A percentile compares a stretch with the other conserved stretches of the same genome.
Conservation (phyloP, 768 basidiomycete species). For the Lentinus tigrinus region DNA sequence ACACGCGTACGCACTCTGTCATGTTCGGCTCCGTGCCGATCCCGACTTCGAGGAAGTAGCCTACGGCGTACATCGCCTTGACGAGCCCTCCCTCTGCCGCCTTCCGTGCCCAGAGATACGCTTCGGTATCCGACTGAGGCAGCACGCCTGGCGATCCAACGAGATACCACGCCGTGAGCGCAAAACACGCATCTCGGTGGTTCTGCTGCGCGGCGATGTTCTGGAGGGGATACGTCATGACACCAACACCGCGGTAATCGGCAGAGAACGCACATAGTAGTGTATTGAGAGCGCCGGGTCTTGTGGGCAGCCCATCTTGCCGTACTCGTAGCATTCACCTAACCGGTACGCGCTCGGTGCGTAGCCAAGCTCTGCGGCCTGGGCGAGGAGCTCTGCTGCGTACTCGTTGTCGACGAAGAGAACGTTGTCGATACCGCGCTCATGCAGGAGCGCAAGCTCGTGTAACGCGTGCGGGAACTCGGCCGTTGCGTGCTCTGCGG, state of each 20-base stretch:
- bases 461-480: slow-evolving; percentile 97
- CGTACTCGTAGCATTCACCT: slow-evolving; percentile 99
- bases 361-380: slow-evolving; percentile 94
- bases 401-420: slow-evolving; percentile 97
- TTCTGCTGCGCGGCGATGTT: slow-evolving; percentile 98
- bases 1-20: slow-evolving; percentile 56
- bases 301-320: slow-evolving; percentile 96
- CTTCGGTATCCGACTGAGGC: slow-evolving; percentile 98
- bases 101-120: slow-evolving; percentile 95
- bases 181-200: slow-evolving; percentile 97
- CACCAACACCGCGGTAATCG: background rate
- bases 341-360: slow-evolving; percentile 93
- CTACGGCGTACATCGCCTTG: slow-evolving; percentile 97
- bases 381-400: slow-evolving; percentile 89
- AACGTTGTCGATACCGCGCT: slow-evolving; percentile 97
- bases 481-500: slow-evolving; percentile 90
- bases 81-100: slow-evolving; percentile 89
- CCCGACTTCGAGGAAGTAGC: slow-evolving; percentile 96
- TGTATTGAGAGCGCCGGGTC: slow-evolving; percentile 97
- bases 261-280: slow-evolving; percentile 74
- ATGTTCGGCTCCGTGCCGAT: slow-evolving; percentile 73
- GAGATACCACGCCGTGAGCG: slow-evolving; percentile 98
- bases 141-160: slow-evolving; percentile 97
- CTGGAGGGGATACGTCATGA: slow-evolving; percentile 37
- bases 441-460: slow-evolving; percentile 90